phyloP scores from a whole-genome alignment of 495 filamentous ascomycete species.

The Talaromyces liani region DNA sequence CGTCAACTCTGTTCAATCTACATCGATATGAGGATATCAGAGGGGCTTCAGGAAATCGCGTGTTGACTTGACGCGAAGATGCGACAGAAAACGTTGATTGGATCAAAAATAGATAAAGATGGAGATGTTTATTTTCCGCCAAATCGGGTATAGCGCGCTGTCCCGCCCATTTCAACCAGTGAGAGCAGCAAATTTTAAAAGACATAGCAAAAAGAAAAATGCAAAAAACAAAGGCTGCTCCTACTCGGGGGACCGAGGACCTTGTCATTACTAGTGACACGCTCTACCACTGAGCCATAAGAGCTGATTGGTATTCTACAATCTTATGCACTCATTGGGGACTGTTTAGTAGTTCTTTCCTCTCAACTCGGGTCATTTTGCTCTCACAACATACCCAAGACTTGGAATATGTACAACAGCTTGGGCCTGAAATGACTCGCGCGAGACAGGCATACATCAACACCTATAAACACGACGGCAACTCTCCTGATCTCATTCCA shows the following conservation, averaged over 20 bases:
- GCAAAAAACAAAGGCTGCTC: neutral
- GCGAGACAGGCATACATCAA: neutral
- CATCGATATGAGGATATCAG: neutral
- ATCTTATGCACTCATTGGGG: neutral
- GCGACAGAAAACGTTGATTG: neutral
- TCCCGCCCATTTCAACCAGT: neutral
- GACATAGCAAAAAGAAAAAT: neutral
- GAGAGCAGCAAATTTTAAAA: neutral
- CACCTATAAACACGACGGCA: neutral
- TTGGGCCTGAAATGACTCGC: no score
- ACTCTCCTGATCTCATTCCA: neutral
- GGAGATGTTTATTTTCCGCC: slow-evolving; percentile 21
- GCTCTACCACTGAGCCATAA: slow-evolving; percentile 24
- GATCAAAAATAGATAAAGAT: neutral
- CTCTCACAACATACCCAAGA: no score
- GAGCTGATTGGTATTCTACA: slow-evolving; percentile 3
- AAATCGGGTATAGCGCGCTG: slow-evolving; percentile 15
- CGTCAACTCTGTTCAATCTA: slow-evolving; percentile 6
- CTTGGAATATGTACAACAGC: no score
- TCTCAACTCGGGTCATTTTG: neutral
- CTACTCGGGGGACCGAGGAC: slow-evolving; percentile 25
- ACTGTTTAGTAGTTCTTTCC: neutral
- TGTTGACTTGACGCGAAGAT: neutral
- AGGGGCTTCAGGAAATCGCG: neutral
- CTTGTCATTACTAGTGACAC: slow-evolving; percentile 28